These are phyloP conservation scores for Lachnum nothofagi DNA, from an alignment of 2,329 filamentous ascomycete genomes.

Conservation along the genomic window DNA sequence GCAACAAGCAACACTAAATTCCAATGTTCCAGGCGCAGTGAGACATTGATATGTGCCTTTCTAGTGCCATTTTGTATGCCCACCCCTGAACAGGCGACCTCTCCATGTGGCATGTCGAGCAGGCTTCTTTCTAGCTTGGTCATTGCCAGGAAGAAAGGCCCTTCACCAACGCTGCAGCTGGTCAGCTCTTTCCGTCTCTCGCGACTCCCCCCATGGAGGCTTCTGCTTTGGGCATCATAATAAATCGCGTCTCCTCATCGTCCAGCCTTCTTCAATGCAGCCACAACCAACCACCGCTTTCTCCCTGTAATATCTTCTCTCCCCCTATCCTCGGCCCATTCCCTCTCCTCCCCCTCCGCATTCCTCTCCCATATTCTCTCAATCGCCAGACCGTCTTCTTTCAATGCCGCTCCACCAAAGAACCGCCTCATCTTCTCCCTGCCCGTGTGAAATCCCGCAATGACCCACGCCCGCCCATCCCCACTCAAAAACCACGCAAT, in stretches of 20 bases:
- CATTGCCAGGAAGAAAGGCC: too few species aligned
- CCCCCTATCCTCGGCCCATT: conserved; percentile 57
- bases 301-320: conserved; percentile 55
- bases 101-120: too few species aligned
- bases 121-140: too few species aligned
- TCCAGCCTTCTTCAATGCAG: conserved; percentile 40
- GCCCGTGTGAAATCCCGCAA: conserved; percentile 69
- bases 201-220: neutral
- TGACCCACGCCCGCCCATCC: conserved; percentile 52
- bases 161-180: too few species aligned
- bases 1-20: neutral
- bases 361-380: conserved; percentile 66
- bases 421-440: conserved; percentile 61
- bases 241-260: neutral
- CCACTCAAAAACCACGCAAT: conserved; percentile 56
- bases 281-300: conserved; percentile 68
- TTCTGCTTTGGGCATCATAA: too few species aligned
- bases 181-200: neutral
- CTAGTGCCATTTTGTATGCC: too few species aligned
- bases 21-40: too few species aligned
- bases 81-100: too few species aligned
- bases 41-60: too few species aligned
- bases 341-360: conserved; percentile 56
- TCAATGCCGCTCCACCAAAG: conserved; percentile 48
- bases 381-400: conserved; percentile 49